phyloP scores from a whole-genome alignment of 2,329 filamentous ascomycete species.

The Apiospora phragmitis region DNA sequence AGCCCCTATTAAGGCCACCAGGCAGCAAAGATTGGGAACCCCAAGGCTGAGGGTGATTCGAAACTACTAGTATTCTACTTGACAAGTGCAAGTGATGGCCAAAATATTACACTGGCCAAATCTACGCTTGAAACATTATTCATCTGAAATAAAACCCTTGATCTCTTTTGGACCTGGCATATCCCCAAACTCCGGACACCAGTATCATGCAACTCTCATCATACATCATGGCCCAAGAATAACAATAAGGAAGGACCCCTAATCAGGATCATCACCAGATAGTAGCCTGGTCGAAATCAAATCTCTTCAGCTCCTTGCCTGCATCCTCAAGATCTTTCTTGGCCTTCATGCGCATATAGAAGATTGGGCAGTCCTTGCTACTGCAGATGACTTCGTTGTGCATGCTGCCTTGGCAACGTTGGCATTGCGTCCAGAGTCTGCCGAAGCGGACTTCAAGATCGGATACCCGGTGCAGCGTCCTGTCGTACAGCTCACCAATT shows the following conservation, averaged over 20 bases:
- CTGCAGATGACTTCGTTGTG: slow-evolving; percentile 98
- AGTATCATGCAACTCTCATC: neutral
- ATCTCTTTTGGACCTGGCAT: neutral
- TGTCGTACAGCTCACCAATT: slow-evolving; percentile 90
- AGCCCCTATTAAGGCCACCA: neutral
- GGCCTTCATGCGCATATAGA: slow-evolving; percentile 99
- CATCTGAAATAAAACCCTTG: neutral
- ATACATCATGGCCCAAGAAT: neutral
- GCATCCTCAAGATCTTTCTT: slow-evolving; percentile 98
- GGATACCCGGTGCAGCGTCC: slow-evolving; percentile 82
- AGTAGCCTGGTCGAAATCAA: slow-evolving; percentile 81
- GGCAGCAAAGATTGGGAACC: neutral
- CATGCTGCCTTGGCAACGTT: slow-evolving; percentile 95
- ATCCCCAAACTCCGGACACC: slow-evolving; percentile 8
- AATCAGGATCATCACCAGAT: slow-evolving; percentile 44
- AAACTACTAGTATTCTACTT: neutral
- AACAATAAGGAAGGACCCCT: neutral
- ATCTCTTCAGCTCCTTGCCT: slow-evolving; percentile 84
- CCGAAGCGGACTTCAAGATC: slow-evolving; percentile 93
- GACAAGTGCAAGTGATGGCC: neutral
- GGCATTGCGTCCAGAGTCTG: slow-evolving; percentile 95
- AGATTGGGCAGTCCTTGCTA: slow-evolving; percentile 95
- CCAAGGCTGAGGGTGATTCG: neutral
- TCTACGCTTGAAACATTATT: neutral
- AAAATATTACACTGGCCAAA: neutral